Evolutionary conservation across 2,329 filamentous ascomycete species (phyloP).

Genomic region (Bipolaris zeicola): DNA sequence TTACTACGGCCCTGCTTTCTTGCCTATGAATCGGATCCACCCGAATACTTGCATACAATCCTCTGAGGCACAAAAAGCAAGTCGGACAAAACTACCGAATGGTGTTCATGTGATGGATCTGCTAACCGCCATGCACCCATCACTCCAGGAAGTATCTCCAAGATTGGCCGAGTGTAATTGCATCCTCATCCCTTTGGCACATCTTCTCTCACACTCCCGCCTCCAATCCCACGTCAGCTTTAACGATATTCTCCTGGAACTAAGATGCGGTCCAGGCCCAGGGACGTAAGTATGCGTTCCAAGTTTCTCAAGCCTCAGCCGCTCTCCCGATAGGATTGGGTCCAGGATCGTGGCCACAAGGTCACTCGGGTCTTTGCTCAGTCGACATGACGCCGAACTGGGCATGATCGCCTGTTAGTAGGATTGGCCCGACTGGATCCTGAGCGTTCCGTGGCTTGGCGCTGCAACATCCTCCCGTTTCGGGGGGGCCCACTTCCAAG

Average conservation of each 20-base stretch:
- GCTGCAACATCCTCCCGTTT: conserved; percentile 1
- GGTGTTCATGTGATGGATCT: background rate
- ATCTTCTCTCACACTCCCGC: background rate
- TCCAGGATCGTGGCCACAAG: background rate
- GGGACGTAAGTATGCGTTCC: background rate
- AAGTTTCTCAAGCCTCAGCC: background rate
- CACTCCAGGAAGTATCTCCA: background rate
- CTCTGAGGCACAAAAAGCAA: background rate
- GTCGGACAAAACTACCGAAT: background rate
- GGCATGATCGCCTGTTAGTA: background rate
- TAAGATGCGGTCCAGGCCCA: background rate
- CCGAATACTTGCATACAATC: background rate
- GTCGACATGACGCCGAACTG: background rate
- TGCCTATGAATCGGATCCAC: background rate
- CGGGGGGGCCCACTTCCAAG: background rate
- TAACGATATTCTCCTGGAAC: background rate
- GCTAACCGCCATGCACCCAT: background rate
- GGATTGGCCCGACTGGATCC: background rate
- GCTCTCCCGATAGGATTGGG: background rate
- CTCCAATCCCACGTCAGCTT: background rate
- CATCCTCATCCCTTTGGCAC: background rate
- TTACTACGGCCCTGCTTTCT: background rate
- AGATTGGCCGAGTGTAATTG: background rate
- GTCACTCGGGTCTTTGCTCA: background rate
- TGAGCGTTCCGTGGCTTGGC: conserved; percentile 5